Evolutionary conservation across 768 basidiomycete genomes (phyloP).

Genomic region (Naganishia kalamii): DNA sequence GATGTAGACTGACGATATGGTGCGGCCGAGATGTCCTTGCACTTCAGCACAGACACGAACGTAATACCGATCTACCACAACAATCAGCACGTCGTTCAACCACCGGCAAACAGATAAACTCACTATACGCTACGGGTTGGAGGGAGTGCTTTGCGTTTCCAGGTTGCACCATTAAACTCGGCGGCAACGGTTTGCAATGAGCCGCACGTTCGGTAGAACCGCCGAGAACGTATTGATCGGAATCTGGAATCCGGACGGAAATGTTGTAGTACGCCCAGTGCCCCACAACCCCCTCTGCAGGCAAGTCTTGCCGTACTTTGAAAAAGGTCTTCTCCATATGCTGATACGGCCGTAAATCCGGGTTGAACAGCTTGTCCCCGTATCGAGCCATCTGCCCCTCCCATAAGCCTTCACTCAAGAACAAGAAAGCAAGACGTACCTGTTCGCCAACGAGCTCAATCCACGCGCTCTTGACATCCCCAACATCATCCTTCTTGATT

Average conservation of each 20-base stretch:
- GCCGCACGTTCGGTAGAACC: neutral
- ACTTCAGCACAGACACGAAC: neutral
- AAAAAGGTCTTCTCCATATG: conserved; percentile 12
- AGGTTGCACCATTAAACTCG: conserved; percentile 5
- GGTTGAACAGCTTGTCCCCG: conserved; percentile 5
- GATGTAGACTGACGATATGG: neutral
- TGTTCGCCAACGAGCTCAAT: neutral
- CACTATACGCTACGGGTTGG: neutral
- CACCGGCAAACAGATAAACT: neutral
- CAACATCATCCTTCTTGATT: neutral
- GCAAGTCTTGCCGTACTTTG: neutral
- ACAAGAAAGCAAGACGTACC: neutral
- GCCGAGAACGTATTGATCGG: neutral
- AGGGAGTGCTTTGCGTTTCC: too few relatives aligned
- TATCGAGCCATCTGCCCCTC: neutral
- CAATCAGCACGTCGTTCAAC: neutral
- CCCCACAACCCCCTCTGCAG: neutral
- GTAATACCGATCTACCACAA: neutral
- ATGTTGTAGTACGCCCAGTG: neutral
- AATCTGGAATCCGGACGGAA: neutral
- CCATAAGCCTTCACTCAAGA: neutral
- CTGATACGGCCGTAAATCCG: neutral
- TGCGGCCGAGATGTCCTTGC: neutral
- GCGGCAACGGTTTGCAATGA: conserved; percentile 3
- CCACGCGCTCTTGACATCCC: neutral